Evolutionary conservation across 768 basidiomycete genomes (phyloP).

Genomic region (Chalciporus sphaerocephalus): DNA sequence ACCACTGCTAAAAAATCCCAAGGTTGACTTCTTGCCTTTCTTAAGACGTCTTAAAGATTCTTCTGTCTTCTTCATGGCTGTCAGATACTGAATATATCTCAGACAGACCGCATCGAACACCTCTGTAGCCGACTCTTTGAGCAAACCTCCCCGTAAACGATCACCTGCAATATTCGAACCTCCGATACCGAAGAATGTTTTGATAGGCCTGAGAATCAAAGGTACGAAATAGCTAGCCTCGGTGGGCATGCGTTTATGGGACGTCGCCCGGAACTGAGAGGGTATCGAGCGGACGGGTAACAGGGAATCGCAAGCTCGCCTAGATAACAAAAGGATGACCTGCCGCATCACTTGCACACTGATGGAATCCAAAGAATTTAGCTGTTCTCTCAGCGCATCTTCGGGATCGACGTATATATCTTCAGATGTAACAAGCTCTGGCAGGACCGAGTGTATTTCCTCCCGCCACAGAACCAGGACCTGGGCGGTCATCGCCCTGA

Average conservation of each 20-base stretch:
- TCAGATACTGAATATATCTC: slow-evolving; percentile 76
- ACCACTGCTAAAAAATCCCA: slow-evolving; percentile 71
- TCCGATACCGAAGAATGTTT: slow-evolving; percentile 65
- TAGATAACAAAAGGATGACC: slow-evolving; percentile 65
- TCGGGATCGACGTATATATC: slow-evolving; percentile 39
- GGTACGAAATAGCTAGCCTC: slow-evolving; percentile 87
- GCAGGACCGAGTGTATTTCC: slow-evolving; percentile 60
- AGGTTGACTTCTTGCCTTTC: slow-evolving; percentile 75
- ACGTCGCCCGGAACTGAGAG: slow-evolving; percentile 84
- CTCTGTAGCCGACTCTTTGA: slow-evolving; percentile 49
- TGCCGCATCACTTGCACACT: slow-evolving; percentile 58
- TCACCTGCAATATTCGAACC: slow-evolving; percentile 55
- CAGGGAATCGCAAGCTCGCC: slow-evolving; percentile 81
- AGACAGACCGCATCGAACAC: slow-evolving; percentile 72
- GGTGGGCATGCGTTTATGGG: slow-evolving; percentile 62
- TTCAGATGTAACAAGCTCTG: slow-evolving; percentile 35
- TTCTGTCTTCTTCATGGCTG: slow-evolving; percentile 87
- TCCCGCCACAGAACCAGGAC: slow-evolving; percentile 61
- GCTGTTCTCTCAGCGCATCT: slow-evolving; percentile 55
- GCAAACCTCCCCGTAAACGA: slow-evolving; percentile 50
- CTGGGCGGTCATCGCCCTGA: slow-evolving; percentile 52
- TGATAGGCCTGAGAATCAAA: slow-evolving; percentile 75
- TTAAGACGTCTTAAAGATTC: slow-evolving; percentile 83
- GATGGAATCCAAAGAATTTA: slow-evolving; percentile 47
- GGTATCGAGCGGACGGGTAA: slow-evolving; percentile 84